Evolutionary conservation across 2,329 filamentous ascomycete genomes (phyloP).

Genomic region (Exserohilum rostratum): DNA sequence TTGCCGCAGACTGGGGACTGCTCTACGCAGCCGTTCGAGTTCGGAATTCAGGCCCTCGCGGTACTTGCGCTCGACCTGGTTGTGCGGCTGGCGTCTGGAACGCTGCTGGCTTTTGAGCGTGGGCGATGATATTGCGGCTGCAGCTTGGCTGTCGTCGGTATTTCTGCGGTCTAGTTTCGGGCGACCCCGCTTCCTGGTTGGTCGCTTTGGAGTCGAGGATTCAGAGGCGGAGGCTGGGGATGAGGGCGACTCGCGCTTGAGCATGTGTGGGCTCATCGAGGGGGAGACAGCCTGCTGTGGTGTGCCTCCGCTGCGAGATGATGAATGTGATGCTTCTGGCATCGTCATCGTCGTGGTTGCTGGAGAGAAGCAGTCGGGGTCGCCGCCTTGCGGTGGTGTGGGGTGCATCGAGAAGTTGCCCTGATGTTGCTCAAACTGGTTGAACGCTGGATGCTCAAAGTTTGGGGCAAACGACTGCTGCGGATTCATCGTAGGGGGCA

Average conservation of each 20-base stretch:
- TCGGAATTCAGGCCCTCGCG: slow-evolving; percentile 40
- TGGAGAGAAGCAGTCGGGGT: slow-evolving; percentile 26
- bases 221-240: slow-evolving; percentile 25
- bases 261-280: slow-evolving; percentile 32
- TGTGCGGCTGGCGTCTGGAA: slow-evolving; percentile 41
- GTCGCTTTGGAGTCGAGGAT: slow-evolving; percentile 32
- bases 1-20: slow-evolving; percentile 41
- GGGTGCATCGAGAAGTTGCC: slow-evolving; percentile 28
- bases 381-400: slow-evolving; percentile 17
- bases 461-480: slow-evolving; percentile 21
- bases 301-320: slow-evolving; percentile 43
- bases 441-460: slow-evolving; percentile 29
- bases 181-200: slow-evolving; percentile 40
- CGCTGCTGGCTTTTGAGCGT: slow-evolving; percentile 22
- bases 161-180: slow-evolving; percentile 36
- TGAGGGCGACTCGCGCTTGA: slow-evolving; percentile 41
- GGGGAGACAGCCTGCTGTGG: slow-evolving; percentile 31
- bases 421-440: slow-evolving; percentile 25
- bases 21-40: slow-evolving; percentile 35
- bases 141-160: slow-evolving; percentile 20
- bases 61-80: slow-evolving; percentile 42
- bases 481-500: slow-evolving; percentile 11
- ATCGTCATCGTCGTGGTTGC: slow-evolving; percentile 17
- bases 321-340: slow-evolving; percentile 34
- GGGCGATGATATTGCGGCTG: slow-evolving; percentile 12